Base-by-base conservation (phyloP, 2,329 filamentous ascomycete species). In the Chaetomium sp. region DNA sequence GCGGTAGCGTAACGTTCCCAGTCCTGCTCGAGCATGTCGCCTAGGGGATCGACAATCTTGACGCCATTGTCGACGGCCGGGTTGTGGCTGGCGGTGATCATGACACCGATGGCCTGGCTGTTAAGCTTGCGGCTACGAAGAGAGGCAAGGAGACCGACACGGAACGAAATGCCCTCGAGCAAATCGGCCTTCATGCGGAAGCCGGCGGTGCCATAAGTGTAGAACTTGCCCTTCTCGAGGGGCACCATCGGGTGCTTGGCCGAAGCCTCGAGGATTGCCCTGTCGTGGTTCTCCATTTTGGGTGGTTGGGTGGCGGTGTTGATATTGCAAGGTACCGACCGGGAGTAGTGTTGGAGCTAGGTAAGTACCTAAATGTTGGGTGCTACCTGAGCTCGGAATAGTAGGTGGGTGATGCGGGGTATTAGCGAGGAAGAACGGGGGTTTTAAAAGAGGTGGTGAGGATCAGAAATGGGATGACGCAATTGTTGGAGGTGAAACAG, bases 1-100 rank as follows among this genome's bases (percentile, higher is more conserved):
- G 85, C 85, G 42, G 95, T 98, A 61, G 93, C 93, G 77, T 93
- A 89, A 45, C 83, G 82, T 80, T 99, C 95, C 95, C 95, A 99
- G 67, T 94, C 91, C 77, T 93, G 89, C 85, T 96, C 92, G 57
- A 97, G 85, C 95, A 98, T 98, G 78, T 98, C 95, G 70, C 95
- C 94, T 89, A 96, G 90, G 13, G 95, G 95, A 78, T 99, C 95
- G 68, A 99, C 92, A 71, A 99, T 87, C 84, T 97, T 97, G 77
- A 97, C 90, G 59, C 93, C 93, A 77, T 97, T 97, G 79, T 97
- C 93, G 72, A 87, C 84, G 38, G 93, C 90, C 21, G 91, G 91
- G 79, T 97, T 97, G 83, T 97, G 93, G 74, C 91, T 96, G 68
- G 93, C 93, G 50, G 93, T 97, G 77, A 97, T 91, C 93, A 97